These are phyloP conservation scores for Coemansia sp. DNA, from an alignment of 192 early-diverging fungal species.

Conservation along the genomic window DNA sequence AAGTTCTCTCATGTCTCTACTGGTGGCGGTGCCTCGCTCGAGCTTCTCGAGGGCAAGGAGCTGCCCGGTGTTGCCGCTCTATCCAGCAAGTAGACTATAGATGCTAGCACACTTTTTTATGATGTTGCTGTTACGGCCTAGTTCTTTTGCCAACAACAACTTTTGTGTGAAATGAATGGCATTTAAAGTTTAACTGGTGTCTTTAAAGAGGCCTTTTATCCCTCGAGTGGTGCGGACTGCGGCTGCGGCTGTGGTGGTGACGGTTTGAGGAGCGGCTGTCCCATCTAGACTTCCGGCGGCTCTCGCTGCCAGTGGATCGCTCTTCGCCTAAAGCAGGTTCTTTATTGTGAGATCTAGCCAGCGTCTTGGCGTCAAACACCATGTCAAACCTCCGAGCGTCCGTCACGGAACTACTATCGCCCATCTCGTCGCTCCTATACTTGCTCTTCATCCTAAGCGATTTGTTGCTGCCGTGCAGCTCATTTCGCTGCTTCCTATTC, in stretches of 20 bases:
- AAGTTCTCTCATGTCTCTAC: conserved; percentile 93
- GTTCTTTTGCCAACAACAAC: no score
- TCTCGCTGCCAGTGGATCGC: no score
- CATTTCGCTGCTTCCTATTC: neutral
- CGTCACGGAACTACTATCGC: neutral
- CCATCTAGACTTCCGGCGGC: neutral
- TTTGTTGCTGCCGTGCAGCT: neutral
- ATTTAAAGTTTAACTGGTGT: neutral
- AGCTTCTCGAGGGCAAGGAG: conserved; percentile 94
- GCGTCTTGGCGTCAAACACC: conserved; percentile 40
- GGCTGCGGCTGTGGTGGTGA: conserved; percentile 1
- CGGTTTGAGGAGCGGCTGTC: neutral
- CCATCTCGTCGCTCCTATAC: conserved; percentile 1
- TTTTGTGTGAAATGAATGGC: no score
- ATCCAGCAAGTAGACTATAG: conserved; percentile 56
- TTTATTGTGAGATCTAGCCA: no score
- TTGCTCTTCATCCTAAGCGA: conserved; percentile 4
- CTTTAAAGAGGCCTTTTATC: neutral
- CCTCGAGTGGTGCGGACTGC: conserved; percentile 4
- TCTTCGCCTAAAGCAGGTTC: no score
- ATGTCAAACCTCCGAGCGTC: conserved; percentile 10
- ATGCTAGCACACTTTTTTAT: neutral
- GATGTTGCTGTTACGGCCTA: no score
- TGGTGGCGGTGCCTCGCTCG: conserved; percentile 93
- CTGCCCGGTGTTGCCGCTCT: conserved; percentile 72